These are phyloP conservation scores for Trifolium subterraneum DNA, from an alignment of 306 rosid species.

Conservation along the genomic window DNA sequence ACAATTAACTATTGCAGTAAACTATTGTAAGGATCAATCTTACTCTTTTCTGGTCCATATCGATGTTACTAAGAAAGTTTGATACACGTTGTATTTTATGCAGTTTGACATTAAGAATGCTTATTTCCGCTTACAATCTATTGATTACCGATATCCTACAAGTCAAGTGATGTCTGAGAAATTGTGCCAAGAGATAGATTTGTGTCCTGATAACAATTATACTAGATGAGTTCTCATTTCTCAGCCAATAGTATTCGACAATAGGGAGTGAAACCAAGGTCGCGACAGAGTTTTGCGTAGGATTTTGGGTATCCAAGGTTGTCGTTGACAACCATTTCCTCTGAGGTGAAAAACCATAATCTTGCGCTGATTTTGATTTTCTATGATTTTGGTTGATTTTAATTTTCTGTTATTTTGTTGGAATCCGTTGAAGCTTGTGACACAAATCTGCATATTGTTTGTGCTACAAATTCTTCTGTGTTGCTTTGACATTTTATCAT, in stretches of 20 bases:
- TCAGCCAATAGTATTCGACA: slow-evolving; percentile 23
- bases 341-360: slow-evolving; percentile 52
- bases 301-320: slow-evolving; percentile 82
- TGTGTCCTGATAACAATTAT: slow-evolving; percentile 34
- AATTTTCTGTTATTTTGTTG: no score
- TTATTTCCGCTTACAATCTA: slow-evolving; percentile 77
- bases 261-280: slow-evolving; percentile 56
- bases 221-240: slow-evolving; percentile 34
- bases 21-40: slow-evolving; percentile 37
- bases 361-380: slow-evolving; percentile 58
- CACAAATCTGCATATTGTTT: no score
- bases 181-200: slow-evolving; percentile 40
- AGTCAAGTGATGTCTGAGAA: slow-evolving; percentile 19
- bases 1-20: slow-evolving; percentile 66
- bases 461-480: no score
- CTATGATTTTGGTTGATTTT: no score
- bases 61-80: slow-evolving; percentile 34
- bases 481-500: no score
- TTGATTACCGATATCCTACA: slow-evolving; percentile 41
- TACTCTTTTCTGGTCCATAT: not conserved
- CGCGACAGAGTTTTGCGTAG: slow-evolving; percentile 67
- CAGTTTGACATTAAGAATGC: slow-evolving; percentile 84
- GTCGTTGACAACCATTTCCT: slow-evolving; percentile 66
- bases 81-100: slow-evolving; percentile 39
- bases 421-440: no score